Evolutionary conservation across 2,329 filamentous ascomycete genomes (phyloP), one percentile per base, ranked within the genome.

Genomic region (Colletotrichum tanaceti): DNA sequence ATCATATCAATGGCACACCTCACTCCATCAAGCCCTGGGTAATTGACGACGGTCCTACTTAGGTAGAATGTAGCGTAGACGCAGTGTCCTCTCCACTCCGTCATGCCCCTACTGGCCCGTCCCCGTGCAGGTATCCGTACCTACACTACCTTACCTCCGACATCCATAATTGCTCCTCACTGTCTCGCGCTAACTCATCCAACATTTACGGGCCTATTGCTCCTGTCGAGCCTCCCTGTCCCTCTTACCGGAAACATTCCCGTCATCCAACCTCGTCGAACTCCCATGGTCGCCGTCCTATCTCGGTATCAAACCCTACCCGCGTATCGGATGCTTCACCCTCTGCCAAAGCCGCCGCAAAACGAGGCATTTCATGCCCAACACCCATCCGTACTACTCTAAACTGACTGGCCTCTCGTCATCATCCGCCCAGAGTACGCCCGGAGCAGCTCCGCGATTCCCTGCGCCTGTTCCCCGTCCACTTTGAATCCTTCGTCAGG

Each of bases 201-300:
- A 54, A 39, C 52, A 35, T 54, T 35, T 39, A 54, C 43, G 32
- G 43, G 28, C 57, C 43, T 59, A 14, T 43, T 43, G 39, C 54
- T 59, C 44, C 32, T 24, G 20, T 57, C 47, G 22, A 44, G 32
- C 54, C 41, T 68, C 54, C 61, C 49, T 59, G 54, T 55, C 54
- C 53, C 35, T 65, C 32, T 68, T 68, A 68, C 55, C 62, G 50
- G 55, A 68, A 68, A 20, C 66, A 57, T 65, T 68, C 66, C 44
- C 39, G 66, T 68, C 66, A 68, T 65, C 38, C 57, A 65, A 47
- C 49, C 41, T 39, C 47, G n/a, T 47, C 54, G 43, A 49, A 49
- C 46, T 22, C 14, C 54, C 43, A 47, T 60, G 54, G 65, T 55
- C 38, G 14, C 43, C 24, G 58, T 50, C 43, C 41, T 44, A 65